Evolutionary conservation across 495 filamentous ascomycete species (phyloP).

Genomic region (Glarea lozoyensis): DNA sequence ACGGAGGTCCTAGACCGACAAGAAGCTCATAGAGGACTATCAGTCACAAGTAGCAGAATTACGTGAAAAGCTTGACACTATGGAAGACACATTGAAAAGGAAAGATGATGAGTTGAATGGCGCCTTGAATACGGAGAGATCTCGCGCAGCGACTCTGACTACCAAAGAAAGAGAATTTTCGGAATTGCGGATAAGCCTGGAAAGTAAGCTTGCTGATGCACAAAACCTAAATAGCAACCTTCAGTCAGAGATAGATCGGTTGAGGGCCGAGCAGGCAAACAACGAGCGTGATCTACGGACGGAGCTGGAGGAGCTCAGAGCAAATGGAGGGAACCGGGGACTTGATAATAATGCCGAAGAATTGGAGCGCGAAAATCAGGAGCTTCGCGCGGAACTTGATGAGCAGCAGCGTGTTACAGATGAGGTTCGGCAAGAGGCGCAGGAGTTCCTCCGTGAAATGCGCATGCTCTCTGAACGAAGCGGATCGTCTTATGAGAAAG

Average conservation of each 20-base stretch:
- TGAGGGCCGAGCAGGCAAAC: conserved; percentile 56
- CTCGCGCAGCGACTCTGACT: conserved; percentile 35
- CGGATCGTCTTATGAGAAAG: conserved; percentile 67
- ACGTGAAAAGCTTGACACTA: conserved; percentile 59
- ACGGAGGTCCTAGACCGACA: conserved; percentile 41
- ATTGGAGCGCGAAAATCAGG: conserved; percentile 63
- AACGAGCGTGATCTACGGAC: conserved; percentile 54
- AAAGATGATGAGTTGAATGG: conserved; percentile 38
- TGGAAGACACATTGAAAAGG: conserved; percentile 53
- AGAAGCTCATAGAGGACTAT: conserved; percentile 65
- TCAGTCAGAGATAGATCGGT: conserved; percentile 64
- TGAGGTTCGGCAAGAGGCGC: conserved; percentile 78
- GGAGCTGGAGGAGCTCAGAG: conserved; percentile 49
- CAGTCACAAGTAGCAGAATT: conserved; percentile 68
- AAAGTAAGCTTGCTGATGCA: conserved; percentile 68
- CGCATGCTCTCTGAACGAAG: conserved; percentile 71
- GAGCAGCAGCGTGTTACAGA: conserved; percentile 80
- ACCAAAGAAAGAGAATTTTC: conserved; percentile 62
- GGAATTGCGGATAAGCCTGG: conserved; percentile 61
- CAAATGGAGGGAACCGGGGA: conserved; percentile 18
- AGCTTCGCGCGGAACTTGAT: conserved; percentile 57
- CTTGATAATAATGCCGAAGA: conserved; percentile 46
- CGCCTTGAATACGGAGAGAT: conserved; percentile 33
- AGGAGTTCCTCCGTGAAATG: conserved; percentile 84
- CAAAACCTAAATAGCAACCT: conserved; percentile 69